phyloP scores from a whole-genome alignment of 2,329 filamentous ascomycete genomes.

The Phoma sp. region DNA sequence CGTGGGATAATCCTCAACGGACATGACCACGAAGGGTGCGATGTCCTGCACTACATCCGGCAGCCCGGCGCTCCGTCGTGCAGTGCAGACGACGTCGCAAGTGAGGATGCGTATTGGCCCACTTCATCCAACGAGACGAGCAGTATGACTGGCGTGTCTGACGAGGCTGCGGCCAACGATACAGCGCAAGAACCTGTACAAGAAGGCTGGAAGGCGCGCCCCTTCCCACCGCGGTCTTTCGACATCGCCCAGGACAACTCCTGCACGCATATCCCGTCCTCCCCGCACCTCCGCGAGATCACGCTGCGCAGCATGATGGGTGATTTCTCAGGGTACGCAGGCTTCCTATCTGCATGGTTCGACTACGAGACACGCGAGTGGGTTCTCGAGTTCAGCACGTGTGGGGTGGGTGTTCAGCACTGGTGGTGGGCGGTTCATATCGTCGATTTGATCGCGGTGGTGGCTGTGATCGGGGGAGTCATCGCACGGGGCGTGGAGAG shows the following conservation, averaged over 20 bases:
- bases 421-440: constrained; percentile 93
- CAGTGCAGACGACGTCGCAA: constrained; percentile 10
- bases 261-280: constrained; percentile 25
- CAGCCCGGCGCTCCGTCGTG: constrained; percentile 29
- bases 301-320: constrained; percentile 99
- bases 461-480: not conserved
- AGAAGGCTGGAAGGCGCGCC: constrained; percentile 33
- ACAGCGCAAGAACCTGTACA: not conserved
- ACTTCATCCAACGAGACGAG: constrained; percentile 3
- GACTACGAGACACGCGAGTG: constrained; percentile 74
- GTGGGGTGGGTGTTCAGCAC: constrained; percentile 83
- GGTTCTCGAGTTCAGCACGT: constrained; percentile 81
- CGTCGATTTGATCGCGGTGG: constrained; percentile 16
- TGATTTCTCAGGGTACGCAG: constrained; percentile 89
- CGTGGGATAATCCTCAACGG: constrained; percentile 86
- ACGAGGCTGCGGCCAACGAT: constrained; percentile 4
- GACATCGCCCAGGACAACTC: constrained; percentile 45
- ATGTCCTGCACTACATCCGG: constrained; percentile 75
- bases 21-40: constrained; percentile 94
- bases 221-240: constrained; percentile 25
- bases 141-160: constrained; percentile 1
- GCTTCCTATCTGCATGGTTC: constrained; percentile 88
- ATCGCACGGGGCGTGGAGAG: not conserved
- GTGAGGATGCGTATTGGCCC: constrained; percentile 28
- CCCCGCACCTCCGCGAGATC: constrained; percentile 78